These are phyloP conservation scores for Phlebiopsis gigantea DNA, from an alignment of 768 basidiomycete species.

Conservation along the genomic window DNA sequence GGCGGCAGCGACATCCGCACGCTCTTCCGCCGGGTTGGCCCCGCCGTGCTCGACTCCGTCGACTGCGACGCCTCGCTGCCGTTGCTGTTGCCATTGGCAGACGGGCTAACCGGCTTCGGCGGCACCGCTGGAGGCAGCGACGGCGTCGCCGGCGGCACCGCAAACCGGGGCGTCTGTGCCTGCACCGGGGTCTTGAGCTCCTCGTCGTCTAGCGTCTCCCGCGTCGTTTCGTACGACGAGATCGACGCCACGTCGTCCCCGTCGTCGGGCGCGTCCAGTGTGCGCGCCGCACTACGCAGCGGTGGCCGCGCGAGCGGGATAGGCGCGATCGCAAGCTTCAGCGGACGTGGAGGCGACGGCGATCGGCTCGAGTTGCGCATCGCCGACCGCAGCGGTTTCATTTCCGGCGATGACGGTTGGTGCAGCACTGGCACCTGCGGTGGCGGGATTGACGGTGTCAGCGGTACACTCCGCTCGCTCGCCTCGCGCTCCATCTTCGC, in stretches of 20 bases:
- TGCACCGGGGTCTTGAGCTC: slow-evolving; percentile 16
- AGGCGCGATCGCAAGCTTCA: slow-evolving; percentile 2
- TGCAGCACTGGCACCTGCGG: not conserved
- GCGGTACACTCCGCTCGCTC: slow-evolving; percentile 10
- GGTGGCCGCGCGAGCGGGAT: slow-evolving; percentile 7
- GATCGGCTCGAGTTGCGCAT: slow-evolving; percentile 38
- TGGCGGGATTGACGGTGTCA: slow-evolving; percentile 7
- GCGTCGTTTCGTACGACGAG: slow-evolving; percentile 64
- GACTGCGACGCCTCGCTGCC: slow-evolving; percentile 28
- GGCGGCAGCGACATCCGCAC: slow-evolving; percentile 76
- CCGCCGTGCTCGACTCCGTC: slow-evolving; percentile 11
- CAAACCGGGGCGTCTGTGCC: slow-evolving; percentile 2
- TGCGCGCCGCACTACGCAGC: slow-evolving; percentile 4
- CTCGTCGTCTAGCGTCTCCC: slow-evolving; percentile 44
- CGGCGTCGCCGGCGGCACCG: not conserved
- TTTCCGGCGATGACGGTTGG: slow-evolving; percentile 28
- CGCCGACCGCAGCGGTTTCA: slow-evolving; percentile 57
- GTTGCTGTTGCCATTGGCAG: slow-evolving; percentile 3
- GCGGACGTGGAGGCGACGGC: slow-evolving; percentile 22
- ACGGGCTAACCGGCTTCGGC: not conserved
- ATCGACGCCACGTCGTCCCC: slow-evolving; percentile 43
- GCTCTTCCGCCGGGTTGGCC: slow-evolving; percentile 50
- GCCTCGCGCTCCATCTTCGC: not conserved
- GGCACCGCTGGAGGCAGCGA: not conserved
- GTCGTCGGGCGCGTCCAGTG: not conserved